phyloP scores from a whole-genome alignment of 345 rosid genomes.

The Gossypium raimondii region DNA sequence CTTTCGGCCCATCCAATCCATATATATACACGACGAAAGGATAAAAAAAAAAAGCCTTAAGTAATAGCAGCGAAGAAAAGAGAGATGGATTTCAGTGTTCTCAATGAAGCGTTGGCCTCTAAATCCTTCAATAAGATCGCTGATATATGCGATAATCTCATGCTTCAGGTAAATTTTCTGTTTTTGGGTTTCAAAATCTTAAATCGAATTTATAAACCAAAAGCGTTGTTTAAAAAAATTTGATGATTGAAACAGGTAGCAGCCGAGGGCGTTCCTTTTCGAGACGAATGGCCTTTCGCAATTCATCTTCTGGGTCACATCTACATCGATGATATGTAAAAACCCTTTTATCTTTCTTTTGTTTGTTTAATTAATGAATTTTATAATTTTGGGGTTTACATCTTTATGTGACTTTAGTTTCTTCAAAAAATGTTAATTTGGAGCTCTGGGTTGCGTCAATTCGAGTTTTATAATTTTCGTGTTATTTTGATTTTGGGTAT shows the following conservation, averaged over 20 bases:
- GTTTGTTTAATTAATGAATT: not conserved
- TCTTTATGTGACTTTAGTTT: conserved; percentile 42
- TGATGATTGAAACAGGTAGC: conserved; percentile 43
- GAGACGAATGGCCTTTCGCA: conserved; percentile 88
- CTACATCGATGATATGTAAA: conserved; percentile 12
- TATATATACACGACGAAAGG: no score
- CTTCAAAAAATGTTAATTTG: conserved; percentile 1
- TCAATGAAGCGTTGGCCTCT: conserved; percentile 56
- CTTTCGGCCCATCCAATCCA: not conserved
- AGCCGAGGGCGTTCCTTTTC: conserved; percentile 59
- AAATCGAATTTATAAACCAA: not conserved
- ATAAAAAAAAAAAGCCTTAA: not conserved
- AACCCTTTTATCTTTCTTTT: not conserved
- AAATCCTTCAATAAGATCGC: conserved; percentile 60
- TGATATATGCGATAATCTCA: conserved; percentile 68
- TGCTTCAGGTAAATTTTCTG: conserved; percentile 49
- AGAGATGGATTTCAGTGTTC: conserved; percentile 62
- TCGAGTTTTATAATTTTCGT: no score
- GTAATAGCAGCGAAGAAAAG: not conserved
- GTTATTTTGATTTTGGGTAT: no score
- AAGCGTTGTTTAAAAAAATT: not conserved
- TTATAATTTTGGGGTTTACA: not conserved
- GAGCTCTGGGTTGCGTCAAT: not conserved
- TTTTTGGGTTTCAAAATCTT: not conserved
- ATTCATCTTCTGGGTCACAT: conserved; percentile 17